Conservation (phyloP, 345 rosid species). For the Populus davidiana region DNA sequence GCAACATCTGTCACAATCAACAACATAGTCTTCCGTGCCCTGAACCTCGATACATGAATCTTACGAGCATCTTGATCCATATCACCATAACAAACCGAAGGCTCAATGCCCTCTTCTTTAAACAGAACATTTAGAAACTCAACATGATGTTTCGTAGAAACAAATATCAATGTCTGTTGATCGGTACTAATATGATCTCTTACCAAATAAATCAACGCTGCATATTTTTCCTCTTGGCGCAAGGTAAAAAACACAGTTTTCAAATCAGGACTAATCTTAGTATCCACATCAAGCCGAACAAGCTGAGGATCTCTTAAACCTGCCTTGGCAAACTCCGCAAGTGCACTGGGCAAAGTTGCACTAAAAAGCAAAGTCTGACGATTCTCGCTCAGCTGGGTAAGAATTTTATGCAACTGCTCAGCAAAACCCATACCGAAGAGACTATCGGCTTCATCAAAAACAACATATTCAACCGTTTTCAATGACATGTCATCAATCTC, state of each 20-base stretch:
- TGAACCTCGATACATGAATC: constrained; percentile 80
- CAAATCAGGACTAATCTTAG: constrained; percentile 90
- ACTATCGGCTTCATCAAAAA: constrained; percentile 95
- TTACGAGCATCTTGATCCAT: constrained; percentile 98
- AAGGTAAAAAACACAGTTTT: constrained; percentile 63
- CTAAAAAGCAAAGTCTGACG: constrained; percentile 94
- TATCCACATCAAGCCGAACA: constrained; percentile 85
- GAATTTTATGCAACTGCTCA: constrained; percentile 79
- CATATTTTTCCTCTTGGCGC: constrained; percentile 84
- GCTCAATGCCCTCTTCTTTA: constrained; percentile 72
- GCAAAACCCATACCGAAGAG: constrained; percentile 92
- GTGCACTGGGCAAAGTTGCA: constrained; percentile 94
- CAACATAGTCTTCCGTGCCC: constrained; percentile 81
- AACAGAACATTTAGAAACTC: constrained; percentile 81
- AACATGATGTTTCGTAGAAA: constrained; percentile 95
- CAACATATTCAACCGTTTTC: constrained; percentile 82
- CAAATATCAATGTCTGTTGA: constrained; percentile 84
- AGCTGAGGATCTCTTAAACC: constrained; percentile 93
- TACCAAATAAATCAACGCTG: constrained; percentile 75
- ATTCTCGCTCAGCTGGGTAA: constrained; percentile 77
- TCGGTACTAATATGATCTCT: constrained; percentile 75
- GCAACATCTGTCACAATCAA: constrained; percentile 94
- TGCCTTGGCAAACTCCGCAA: constrained; percentile 94
- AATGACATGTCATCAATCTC: constrained; percentile 93
- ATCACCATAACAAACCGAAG: constrained; percentile 95